Evolutionary conservation across 495 filamentous ascomycete genomes (phyloP), one percentile per base, ranked within the genome.

Genomic region (Penicillium alfredii): DNA sequence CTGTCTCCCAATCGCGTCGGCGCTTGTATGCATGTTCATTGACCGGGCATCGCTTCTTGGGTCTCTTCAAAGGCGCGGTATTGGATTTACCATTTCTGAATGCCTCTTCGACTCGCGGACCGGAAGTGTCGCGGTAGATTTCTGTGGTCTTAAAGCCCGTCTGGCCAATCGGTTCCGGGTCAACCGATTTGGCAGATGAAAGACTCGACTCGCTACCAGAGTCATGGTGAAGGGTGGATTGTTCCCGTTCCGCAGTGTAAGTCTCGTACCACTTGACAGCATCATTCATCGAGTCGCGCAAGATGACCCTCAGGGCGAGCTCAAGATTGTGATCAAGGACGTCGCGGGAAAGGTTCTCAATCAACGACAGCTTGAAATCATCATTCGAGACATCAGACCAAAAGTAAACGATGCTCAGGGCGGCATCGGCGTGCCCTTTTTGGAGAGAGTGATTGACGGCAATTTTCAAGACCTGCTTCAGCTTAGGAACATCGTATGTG

Each of bases 201-300:
- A 72, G 33, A 9, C 62, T 67, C 7, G 68, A 71, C 8, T 57
- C 55, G 15, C 61, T 73, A 19, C 56, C 42, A 71, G 63, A 63
- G 5, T 45, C 19, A 13, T 34, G 24, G 17, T n/a, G n/a, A n/a
- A n/a, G n/a, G n/a, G n/a, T n/a, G n/a, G n/a, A n/a, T n/a, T n/a
- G n/a, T n/a, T n/a, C n/a, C n/a, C n/a, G n/a, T 17, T 41, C 14
- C 5, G 21, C 17, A 4, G 17, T 9, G 28, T 39, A 35, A 4
- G 14, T 42, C 19, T 42, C 12, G 18, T 43, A 51, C 53, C 53
- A 56, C 18, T 29, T 9, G 6, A 2, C 9, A 1, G 53, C 53
- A 10, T 51, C 50, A 3, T 30, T 18, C 3, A 19, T 18, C 7
- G 45, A 49, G 11, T 46, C 28, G 4, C 35, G 43, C 12, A 56